Base-by-base conservation (phyloP, 1,139 yeast genomes). In the Nakaseomyces bracarensis region DNA sequence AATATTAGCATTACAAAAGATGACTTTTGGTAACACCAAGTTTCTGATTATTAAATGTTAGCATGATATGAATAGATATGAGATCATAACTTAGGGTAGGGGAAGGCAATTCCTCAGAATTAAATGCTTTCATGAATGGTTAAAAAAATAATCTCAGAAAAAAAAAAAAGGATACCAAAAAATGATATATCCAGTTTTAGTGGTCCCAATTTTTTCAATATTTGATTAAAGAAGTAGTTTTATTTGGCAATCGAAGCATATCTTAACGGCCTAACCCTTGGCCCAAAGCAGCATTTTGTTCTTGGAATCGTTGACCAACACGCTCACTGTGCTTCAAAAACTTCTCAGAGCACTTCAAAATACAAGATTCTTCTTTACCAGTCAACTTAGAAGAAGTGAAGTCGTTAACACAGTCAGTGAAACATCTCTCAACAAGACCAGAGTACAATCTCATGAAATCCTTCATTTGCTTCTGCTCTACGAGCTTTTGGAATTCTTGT, bases 301-400 rank as follows among this genome's bases (percentile, higher is more conserved):
- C 98, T 69, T 91, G 97, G 87, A 91, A 91, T 69, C 98, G 81
- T 67, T 85, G 94, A 40, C 98, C 98, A 45, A 93, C 96, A 66
- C 98, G 82, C 71, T 91, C 98, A 66, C 93, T 81, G 73, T 91
- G 97, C 68, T 91, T 91, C 71, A 93, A 77, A 76, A 93, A 93
- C 74, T 91, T 91, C 68, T 91, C 97, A 35, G 96, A 82, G 66
- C 99, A 91, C 69, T 83, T 83, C 72, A 78, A 72, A 53, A 91
- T 77, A 69, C 99, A 91, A 27, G 78, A 60, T 51, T 78, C 79
- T 68, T 91, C 98, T 71, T 83, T 86, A 58, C 77, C 66, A 47
- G 95, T 81, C 63, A 91, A 76, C 61, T 79, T 78, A 62, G 83
- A 81, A 38, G 96, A 86, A 46, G 98, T 91, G 77, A 91, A 89